Evolutionary conservation across 495 filamentous ascomycete species (phyloP).

Genomic region (Penicillium cinerascens): DNA sequence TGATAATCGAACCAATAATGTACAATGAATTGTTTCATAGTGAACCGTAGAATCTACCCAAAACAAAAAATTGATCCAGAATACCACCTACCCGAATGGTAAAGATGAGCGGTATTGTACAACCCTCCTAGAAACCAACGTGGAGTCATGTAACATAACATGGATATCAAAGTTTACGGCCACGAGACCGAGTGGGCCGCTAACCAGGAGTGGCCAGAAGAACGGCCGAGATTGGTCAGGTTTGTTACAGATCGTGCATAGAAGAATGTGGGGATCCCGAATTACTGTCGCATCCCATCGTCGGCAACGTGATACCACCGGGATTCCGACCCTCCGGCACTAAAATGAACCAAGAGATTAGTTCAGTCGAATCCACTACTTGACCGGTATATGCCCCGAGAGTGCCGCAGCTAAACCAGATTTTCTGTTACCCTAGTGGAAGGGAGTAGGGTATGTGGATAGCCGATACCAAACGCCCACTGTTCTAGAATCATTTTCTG

Average conservation of each 20-base stretch:
- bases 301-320: not conserved
- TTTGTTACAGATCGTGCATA: not conserved
- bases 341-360: not conserved
- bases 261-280: not conserved
- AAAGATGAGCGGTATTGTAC: not conserved
- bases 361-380: not conserved
- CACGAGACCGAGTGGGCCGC: not conserved
- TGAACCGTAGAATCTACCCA: not conserved
- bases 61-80: not conserved
- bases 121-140: not conserved
- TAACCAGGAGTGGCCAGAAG: not conserved
- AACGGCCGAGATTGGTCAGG: not conserved
- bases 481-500: not conserved
- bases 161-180: not conserved
- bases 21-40: not conserved
- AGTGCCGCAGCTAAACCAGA: not conserved
- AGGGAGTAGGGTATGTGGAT: not conserved
- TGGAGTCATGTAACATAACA: slow-evolving; percentile 5
- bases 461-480: not conserved
- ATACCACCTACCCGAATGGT: not conserved
- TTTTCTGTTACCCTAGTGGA: not conserved
- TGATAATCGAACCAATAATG: not conserved
- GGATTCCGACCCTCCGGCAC: not conserved
- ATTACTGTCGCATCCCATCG: not conserved
- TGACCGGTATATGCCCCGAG: not conserved